phyloP scores from a whole-genome alignment of 768 basidiomycete species.

The Mycena maculata region DNA sequence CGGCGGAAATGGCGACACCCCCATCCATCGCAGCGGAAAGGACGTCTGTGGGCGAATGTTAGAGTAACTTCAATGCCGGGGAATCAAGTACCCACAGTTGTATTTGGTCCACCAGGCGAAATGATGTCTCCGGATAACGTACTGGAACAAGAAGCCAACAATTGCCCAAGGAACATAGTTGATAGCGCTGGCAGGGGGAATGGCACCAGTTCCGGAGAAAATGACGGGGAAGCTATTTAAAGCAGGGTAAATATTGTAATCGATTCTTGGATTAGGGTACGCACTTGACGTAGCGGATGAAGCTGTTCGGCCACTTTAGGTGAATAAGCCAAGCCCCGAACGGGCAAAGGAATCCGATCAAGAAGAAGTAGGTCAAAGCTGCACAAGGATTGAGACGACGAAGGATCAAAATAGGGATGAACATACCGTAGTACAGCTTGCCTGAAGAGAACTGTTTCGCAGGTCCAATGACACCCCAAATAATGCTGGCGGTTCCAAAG shows the following conservation, averaged over 20 bases:
- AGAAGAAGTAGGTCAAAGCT: constrained; percentile 78
- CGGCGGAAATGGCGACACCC: constrained; percentile 58
- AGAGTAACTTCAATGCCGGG: background rate
- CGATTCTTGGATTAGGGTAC: constrained; percentile 35
- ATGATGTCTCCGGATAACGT: constrained; percentile 65
- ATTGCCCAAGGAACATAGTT: constrained; percentile 78
- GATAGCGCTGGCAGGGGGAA: constrained; percentile 77
- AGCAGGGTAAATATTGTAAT: background rate
- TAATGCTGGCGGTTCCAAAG: constrained; percentile 83
- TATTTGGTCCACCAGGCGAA: constrained; percentile 81
- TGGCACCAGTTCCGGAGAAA: constrained; percentile 68
- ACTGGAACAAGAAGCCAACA: constrained; percentile 75
- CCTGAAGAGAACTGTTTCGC: constrained; percentile 57
- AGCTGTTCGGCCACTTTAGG: constrained; percentile 71
- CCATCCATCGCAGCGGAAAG: constrained; percentile 67
- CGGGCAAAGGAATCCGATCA: constrained; percentile 75
- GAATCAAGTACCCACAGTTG: constrained; percentile 54
- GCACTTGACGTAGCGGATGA: constrained; percentile 72
- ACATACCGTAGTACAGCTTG: constrained; percentile 27
- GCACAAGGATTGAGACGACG: constrained; percentile 54
- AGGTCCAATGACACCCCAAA: constrained; percentile 89
- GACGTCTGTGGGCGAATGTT: constrained; percentile 13
- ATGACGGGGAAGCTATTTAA: constrained; percentile 60
- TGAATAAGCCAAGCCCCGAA: constrained; percentile 63
- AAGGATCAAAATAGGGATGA: background rate